phyloP scores from a whole-genome alignment of 2,329 filamentous ascomycete genomes.

The Talaromyces amestolkiae region DNA sequence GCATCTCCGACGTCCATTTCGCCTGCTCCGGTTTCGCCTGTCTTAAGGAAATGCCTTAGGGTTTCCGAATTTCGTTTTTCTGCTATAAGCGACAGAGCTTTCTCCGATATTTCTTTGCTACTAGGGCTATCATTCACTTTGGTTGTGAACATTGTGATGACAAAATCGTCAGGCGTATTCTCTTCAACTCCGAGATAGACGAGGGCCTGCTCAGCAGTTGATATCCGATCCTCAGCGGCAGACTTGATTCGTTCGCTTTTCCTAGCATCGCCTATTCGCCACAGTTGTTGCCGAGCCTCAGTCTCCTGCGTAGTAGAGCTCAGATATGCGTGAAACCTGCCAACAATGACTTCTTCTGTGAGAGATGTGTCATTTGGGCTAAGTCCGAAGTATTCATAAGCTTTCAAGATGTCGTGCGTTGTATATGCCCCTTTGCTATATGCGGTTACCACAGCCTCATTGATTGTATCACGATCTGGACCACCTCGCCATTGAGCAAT shows the following conservation, averaged over 20 bases:
- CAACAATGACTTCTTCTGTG: slow-evolving; percentile 61
- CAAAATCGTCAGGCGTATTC: slow-evolving; percentile 55
- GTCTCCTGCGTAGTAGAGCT: slow-evolving; percentile 56
- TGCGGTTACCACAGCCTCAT: slow-evolving; percentile 57
- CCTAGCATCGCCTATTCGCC: slow-evolving; percentile 59
- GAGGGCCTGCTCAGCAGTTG: slow-evolving; percentile 64
- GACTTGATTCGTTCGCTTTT: slow-evolving; percentile 58
- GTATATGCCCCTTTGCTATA: slow-evolving; percentile 59
- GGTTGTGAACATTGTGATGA: slow-evolving; percentile 56
- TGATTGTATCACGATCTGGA: slow-evolving; percentile 54
- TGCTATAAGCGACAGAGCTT: slow-evolving; percentile 60
- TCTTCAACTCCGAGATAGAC: slow-evolving; percentile 57
- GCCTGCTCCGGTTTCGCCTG: slow-evolving; percentile 48
- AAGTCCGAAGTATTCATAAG: slow-evolving; percentile 61
- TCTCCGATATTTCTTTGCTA: slow-evolving; percentile 50
- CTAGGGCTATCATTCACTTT: slow-evolving; percentile 57
- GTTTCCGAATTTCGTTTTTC: slow-evolving; percentile 55
- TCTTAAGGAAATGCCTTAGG: slow-evolving; percentile 53
- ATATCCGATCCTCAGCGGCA: slow-evolving; percentile 58
- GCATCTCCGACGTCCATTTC: slow-evolving; percentile 59
- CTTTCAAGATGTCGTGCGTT: slow-evolving; percentile 55
- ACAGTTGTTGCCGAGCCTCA: slow-evolving; percentile 56
- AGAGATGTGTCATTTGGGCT: slow-evolving; percentile 44
- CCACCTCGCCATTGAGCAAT: slow-evolving; percentile 54
- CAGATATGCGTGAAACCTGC: slow-evolving; percentile 59